Evolutionary conservation across 2,329 filamentous ascomycete genomes (phyloP), one percentile per base, ranked within the genome.

Genomic region (Dryadomyces quercus-mongolicae): DNA sequence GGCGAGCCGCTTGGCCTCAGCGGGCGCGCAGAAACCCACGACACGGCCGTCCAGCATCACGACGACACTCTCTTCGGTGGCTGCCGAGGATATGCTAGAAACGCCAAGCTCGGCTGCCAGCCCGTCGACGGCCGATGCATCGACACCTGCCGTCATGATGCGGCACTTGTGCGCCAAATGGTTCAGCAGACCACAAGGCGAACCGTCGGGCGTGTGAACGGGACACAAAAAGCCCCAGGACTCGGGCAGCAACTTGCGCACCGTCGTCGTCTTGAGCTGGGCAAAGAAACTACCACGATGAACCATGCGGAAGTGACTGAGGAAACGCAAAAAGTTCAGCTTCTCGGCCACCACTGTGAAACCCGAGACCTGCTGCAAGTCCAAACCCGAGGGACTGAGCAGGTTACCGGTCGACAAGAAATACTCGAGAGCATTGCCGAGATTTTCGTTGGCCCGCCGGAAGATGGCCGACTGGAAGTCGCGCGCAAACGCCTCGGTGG

Each of bases 241-340:
- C 67, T 98, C 93, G 2, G 93, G 93, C 20, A 97, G 73, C 62
- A 98, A 74, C 69, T 97, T 98, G 73, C 93, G 82, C 51, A 98
- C 93, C 0, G 93, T 93, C 0, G 93, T 98, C 0, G 93, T 98
- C 72, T 96, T 97, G 60, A 98, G 72, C 67, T 97, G 88, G 3
- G 93, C 93, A 68, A 98, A 98, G 79, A 98, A 98, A 66, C 89
- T 93, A 75, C 93, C 93, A 82, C 93, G 84, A 73, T 98, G 93
- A 55, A 98, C 89, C 90, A 96, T 96, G 61, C 93, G 86, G 57
- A 98, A 98, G 70, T 98, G 93, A 69, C 88, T 93, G 72, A 98
- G 95, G 73, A 97, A 98, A 63, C 93, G 88, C 64, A 95, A 82
- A 68, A 97, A 98, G 73, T 98, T 98, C 67, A 98, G 92, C 77